Conservation (phyloP, 2,329 filamentous ascomycete genomes). For the Clonostachys rhizophaga region DNA sequence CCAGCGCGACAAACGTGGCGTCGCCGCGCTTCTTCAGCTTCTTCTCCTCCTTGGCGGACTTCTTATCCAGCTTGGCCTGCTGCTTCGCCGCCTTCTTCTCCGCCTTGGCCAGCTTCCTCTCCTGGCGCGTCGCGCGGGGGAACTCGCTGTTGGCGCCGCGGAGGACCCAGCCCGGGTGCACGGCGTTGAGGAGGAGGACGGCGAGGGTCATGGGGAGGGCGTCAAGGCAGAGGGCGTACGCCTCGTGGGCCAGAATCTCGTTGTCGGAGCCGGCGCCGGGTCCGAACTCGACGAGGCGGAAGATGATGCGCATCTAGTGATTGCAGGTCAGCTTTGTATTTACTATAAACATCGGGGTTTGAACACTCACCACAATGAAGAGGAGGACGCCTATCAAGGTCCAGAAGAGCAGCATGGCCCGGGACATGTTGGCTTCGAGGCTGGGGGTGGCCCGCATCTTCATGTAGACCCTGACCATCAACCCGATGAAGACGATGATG, state of each 20-base stretch:
- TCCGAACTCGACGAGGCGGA: constrained; percentile 52
- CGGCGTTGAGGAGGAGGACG: constrained; percentile 28
- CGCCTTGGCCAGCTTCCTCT: constrained; percentile 31
- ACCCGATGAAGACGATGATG: constrained; percentile 25
- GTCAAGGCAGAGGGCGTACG: constrained; percentile 45
- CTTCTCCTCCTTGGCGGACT: background rate
- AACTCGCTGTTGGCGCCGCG: constrained; percentile 35
- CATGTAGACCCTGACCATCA: constrained; percentile 15
- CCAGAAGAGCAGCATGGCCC: constrained; percentile 11
- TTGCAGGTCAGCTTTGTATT: background rate
- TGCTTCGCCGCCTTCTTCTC: constrained; percentile 16
- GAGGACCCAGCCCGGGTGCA: constrained; percentile 39
- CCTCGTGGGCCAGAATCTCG: constrained; percentile 41
- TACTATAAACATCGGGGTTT: background rate
- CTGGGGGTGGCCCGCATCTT: background rate
- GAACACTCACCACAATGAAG: constrained; percentile 24
- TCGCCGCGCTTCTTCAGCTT: background rate
- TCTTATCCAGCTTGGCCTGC: background rate
- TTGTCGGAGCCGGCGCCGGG: constrained; percentile 35
- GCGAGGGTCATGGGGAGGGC: constrained; percentile 50
- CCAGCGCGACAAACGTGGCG: background rate
- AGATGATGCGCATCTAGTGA: constrained; percentile 50
- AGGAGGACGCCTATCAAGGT: constrained; percentile 22
- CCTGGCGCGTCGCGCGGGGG: constrained; percentile 16
- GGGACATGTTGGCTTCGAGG: constrained; percentile 8